Evolutionary conservation across 2,329 filamentous ascomycete species (phyloP), one percentile per base, ranked within the genome.

Genomic region (Alternaria infectoria): DNA sequence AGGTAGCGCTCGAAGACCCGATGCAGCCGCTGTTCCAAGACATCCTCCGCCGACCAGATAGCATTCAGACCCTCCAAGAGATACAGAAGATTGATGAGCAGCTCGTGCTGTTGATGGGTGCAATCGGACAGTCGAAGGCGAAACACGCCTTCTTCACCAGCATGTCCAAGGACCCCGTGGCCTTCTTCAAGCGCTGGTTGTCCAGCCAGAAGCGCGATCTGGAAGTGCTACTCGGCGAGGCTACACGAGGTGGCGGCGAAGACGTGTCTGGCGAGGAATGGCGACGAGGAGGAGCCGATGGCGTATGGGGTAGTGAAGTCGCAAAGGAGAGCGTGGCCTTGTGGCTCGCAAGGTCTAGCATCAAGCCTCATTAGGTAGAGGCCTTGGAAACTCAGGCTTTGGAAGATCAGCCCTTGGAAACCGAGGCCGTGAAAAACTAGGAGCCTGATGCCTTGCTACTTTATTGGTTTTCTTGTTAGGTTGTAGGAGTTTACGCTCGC

Each of bases 131-230:
- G 69, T 93, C 92, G 25, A 97, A 97, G 77, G 92, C 93, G 23
- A 97, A 97, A 78, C 93, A 97, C 78, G 88, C 90, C 15, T 99
- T 99, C 83, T 91, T 96, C 80, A 89, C 88, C 7, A 88, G 89
- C 6, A 85, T 98, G 67, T 88, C 89, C 62, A 88, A 91, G 67
- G 93, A 97, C 71, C 96, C 96, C 0, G 90, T 92, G 15, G 88
- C 87, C 12, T 98, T 98, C 74, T 86, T 97, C 64, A 89, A 88
- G 68, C 89, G 92, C 74, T 99, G 96, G 96, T 85, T 97, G 56
- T 93, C 90, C 74, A 95, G 91, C 15, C 96, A 99, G 83, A 93
- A 93, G 81, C 87, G 94, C 52, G 95, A 98, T 78, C 84, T 97
- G 36, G 93, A 97, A 75, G 89, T 96, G 7, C 90, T 97, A 51